Conservation (phyloP, 1,139 yeast species). For the Suhomyces panamericanus region DNA sequence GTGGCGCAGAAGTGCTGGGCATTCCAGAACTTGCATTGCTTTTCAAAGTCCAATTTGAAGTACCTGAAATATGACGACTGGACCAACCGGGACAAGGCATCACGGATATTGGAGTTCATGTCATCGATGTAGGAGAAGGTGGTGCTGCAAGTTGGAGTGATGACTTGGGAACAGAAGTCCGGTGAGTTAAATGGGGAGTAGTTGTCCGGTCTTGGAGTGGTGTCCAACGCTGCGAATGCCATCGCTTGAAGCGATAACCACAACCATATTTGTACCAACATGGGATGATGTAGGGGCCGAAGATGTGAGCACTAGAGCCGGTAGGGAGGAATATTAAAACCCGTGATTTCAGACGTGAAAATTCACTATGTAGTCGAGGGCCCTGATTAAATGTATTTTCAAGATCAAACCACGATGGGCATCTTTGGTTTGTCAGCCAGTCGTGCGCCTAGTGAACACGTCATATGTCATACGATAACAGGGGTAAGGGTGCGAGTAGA, state of each 20-base stretch:
- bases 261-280: conserved; percentile 5
- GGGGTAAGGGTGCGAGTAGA: too few relatives aligned
- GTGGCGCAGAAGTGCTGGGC: conserved; percentile 88
- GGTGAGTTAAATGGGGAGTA: conserved; percentile 47
- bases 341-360: background rate
- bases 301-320: background rate
- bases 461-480: too few relatives aligned
- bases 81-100: conserved; percentile 58
- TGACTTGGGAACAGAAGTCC: conserved; percentile 49
- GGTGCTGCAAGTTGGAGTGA: conserved; percentile 49
- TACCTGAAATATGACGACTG: conserved; percentile 75
- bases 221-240: background rate
- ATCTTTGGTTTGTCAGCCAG: too few relatives aligned
- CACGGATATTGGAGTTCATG: conserved; percentile 40
- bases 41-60: conserved; percentile 82
- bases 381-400: background rate
- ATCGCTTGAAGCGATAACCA: conserved; percentile 4
- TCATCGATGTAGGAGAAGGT: conserved; percentile 48
- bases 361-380: background rate
- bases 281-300: background rate
- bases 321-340: background rate
- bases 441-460: too few relatives aligned
- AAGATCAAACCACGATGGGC: background rate
- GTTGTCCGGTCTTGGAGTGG: conserved; percentile 4
- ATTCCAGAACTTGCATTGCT: conserved; percentile 86